phyloP scores from a whole-genome alignment of 371 early-diverging fungal genomes.

The Lichtheimia hyalospora region DNA sequence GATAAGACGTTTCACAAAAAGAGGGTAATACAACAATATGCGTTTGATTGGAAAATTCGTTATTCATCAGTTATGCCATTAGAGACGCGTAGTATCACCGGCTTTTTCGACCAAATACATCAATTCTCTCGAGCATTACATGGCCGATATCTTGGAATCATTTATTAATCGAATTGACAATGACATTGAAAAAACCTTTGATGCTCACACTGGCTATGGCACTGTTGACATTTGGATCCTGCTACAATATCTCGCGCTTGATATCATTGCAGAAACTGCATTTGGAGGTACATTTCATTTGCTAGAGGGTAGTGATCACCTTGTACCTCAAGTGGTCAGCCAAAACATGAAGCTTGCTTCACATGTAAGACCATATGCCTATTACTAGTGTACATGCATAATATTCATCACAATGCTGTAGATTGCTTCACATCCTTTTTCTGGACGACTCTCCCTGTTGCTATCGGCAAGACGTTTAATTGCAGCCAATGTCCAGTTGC shows the following conservation, averaged over 20 bases:
- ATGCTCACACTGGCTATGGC: conserved; percentile 12
- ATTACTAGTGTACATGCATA: not conserved
- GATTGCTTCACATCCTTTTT: conserved; percentile 8
- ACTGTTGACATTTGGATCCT: conserved; percentile 35
- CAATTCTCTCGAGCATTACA: conserved; percentile 35
- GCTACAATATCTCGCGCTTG: conserved; percentile 36
- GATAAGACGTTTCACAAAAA: conserved; percentile 32
- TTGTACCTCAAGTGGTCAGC: conserved; percentile 21
- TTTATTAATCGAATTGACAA: conserved; percentile 22
- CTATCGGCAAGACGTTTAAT: not conserved
- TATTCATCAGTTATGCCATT: not conserved
- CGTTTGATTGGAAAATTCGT: not conserved
- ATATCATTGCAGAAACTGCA: conserved; percentile 42
- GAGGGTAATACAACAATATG: conserved; percentile 15
- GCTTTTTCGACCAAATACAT: conserved; percentile 46
- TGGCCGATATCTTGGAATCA: conserved; percentile 15
- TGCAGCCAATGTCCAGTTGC: not conserved
- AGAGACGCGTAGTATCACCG: conserved; percentile 44
- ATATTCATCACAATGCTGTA: not conserved
- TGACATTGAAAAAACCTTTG: conserved; percentile 12
- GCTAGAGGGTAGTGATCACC: conserved; percentile 37
- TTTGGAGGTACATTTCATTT: conserved; percentile 50
- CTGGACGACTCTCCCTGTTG: not conserved
- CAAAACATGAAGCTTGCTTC: conserved; percentile 1
- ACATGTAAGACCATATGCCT: conserved; percentile 1